phyloP scores from a whole-genome alignment of 2,329 filamentous ascomycete species.

The Cladosporium cucumerinum region DNA sequence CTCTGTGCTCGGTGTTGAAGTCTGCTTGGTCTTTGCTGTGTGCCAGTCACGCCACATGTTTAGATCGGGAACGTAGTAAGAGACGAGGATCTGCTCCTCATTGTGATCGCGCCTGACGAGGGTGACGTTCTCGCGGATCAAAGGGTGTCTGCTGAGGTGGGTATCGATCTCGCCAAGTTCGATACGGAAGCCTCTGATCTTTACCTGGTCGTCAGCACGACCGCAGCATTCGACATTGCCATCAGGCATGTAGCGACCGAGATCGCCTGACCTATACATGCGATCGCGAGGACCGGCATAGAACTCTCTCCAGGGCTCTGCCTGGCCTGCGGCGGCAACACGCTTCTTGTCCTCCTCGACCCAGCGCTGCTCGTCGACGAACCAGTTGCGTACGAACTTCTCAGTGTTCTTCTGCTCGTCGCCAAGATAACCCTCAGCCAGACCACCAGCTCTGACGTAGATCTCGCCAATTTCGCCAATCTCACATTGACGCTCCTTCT shows the following conservation, averaged over 20 bases:
- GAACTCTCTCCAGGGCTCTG: slow-evolving; percentile 72
- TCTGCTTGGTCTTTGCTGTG: slow-evolving; percentile 37
- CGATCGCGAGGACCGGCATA: slow-evolving; percentile 82
- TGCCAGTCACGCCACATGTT: slow-evolving; percentile 71
- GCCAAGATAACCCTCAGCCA: slow-evolving; percentile 76
- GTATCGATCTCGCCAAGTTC: slow-evolving; percentile 92
- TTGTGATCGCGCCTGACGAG: slow-evolving; percentile 78
- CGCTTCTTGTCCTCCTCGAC: slow-evolving; percentile 58
- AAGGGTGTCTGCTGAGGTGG: slow-evolving; percentile 68
- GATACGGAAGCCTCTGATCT: slow-evolving; percentile 93
- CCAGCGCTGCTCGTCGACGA: slow-evolving; percentile 71
- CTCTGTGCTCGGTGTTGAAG: slow-evolving; percentile 12
- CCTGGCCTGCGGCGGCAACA: slow-evolving; percentile 44
- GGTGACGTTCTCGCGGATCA: slow-evolving; percentile 82
- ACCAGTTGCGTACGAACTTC: slow-evolving; percentile 86
- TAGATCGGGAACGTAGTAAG: slow-evolving; percentile 82
- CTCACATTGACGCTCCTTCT: slow-evolving; percentile 66
- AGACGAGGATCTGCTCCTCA: slow-evolving; percentile 82
- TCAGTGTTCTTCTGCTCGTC: slow-evolving; percentile 61
- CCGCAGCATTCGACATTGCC: slow-evolving; percentile 77
- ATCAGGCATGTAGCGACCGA: slow-evolving; percentile 69
- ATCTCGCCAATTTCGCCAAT: slow-evolving; percentile 83
- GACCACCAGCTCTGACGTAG: slow-evolving; percentile 74
- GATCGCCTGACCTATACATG: slow-evolving; percentile 81
- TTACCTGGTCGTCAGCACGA: slow-evolving; percentile 83